Evolutionary conservation across 257 asterid species (phyloP).

Genomic region (Solanum medicagineum): DNA sequence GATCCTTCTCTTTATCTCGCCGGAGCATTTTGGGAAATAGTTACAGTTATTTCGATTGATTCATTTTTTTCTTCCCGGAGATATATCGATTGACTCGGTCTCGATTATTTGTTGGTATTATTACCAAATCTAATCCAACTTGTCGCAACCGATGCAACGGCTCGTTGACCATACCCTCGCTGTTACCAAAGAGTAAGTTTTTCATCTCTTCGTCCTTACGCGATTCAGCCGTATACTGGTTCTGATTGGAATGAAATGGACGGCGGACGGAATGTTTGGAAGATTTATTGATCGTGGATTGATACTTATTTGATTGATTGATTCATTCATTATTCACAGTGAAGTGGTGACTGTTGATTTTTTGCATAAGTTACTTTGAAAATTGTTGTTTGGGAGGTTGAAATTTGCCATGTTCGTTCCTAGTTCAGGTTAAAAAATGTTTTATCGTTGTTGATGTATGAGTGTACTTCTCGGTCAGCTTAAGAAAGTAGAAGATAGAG

Average conservation of each 20-base stretch:
- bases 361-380: background rate
- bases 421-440: background rate
- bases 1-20: background rate
- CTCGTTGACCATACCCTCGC: slow-evolving; percentile 88
- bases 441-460: background rate
- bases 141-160: slow-evolving; percentile 68
- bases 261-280: background rate
- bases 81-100: background rate
- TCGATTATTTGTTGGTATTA: background rate
- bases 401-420: background rate
- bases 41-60: background rate
- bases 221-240: background rate
- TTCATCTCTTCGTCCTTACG: background rate
- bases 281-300: background rate
- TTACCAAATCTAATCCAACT: background rate
- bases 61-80: background rate
- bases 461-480: background rate
- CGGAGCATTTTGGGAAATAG: background rate
- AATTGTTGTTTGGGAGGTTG: background rate
- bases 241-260: background rate
- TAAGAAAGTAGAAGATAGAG: background rate
- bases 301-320: background rate
- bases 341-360: background rate
- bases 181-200: slow-evolving; percentile 69
- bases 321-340: background rate